Percentiles rank a stretch among this genome's conserved stretches.
phyloP scores from a whole-genome alignment of 345 rosid genomes.

The Syzygium grande region DNA sequence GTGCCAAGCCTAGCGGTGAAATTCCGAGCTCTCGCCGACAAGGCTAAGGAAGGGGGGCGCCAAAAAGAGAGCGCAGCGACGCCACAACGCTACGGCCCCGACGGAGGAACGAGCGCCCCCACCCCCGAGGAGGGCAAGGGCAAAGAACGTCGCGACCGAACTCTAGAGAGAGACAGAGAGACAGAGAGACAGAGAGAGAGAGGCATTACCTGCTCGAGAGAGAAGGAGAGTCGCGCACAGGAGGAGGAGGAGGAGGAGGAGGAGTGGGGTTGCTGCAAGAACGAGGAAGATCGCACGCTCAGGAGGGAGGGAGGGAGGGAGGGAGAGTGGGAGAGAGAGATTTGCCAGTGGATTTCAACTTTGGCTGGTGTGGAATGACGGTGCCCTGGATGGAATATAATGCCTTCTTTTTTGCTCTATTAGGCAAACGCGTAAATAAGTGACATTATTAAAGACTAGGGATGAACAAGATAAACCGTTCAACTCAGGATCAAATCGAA shows the following conservation, averaged over 20 bases:
- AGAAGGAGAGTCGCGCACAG: not conserved
- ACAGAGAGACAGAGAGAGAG: not conserved
- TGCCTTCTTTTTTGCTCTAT: not conserved
- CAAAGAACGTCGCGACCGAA: not conserved
- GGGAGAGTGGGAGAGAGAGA: not conserved
- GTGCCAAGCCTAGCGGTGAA: not conserved
- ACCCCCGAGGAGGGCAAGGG: no score
- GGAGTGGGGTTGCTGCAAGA: not conserved
- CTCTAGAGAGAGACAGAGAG: not conserved
- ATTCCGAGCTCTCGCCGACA: not conserved
- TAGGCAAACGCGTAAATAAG: not conserved
- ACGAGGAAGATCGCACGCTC: not conserved
- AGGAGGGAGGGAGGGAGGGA: not conserved
- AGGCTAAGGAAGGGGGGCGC: not conserved
- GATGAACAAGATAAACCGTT: no score
- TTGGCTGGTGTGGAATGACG: fast-evolving
- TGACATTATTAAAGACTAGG: no score
- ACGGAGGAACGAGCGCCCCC: not conserved
- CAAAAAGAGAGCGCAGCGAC: not conserved
- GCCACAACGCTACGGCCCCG: not conserved
- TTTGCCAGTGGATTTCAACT: not conserved
- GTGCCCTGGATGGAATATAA: not conserved
- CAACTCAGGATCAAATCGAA: no score
- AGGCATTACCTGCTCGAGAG: not conserved
- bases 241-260: not conserved